phyloP scores from a whole-genome alignment of 805 yeast species.

The Kockiozyma suomiensis region DNA sequence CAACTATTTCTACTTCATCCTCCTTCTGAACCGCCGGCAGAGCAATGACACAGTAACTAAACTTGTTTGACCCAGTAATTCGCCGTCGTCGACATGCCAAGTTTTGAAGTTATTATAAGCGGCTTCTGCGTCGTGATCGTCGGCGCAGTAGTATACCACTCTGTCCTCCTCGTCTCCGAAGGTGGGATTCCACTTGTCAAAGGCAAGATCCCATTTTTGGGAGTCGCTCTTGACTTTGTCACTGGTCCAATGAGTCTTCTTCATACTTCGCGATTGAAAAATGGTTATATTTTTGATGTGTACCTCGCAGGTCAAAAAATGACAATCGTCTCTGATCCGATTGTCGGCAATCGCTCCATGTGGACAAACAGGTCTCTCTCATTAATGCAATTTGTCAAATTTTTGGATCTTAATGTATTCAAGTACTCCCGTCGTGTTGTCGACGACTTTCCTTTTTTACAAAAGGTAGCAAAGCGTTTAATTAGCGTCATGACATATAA shows the following conservation, averaged over 20 bases:
- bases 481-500: neutral
- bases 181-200: constrained; percentile 13
- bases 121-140: neutral
- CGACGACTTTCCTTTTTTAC: constrained; percentile 1
- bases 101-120: neutral
- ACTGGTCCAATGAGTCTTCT: constrained; percentile 2
- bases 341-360: constrained; percentile 11
- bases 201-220: constrained; percentile 20
- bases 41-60: too few species aligned
- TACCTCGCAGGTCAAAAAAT: constrained; percentile 18
- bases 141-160: constrained; percentile 5
- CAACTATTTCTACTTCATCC: too few species aligned
- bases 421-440: neutral
- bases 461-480: neutral
- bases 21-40: too few species aligned
- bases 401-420: neutral
- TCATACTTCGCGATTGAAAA: neutral
- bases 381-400: neutral
- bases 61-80: too few species aligned
- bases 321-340: constrained; percentile 22
- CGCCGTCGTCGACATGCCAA: neutral
- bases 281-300: constrained; percentile 12
- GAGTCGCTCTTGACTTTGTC: constrained; percentile 13
- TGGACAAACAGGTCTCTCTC: neutral
- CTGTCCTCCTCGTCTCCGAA: neutral